A percentile compares a stretch with the other conserved stretches of the same genome.
These are phyloP conservation scores for Trametes polyzona DNA, from an alignment of 1,284 basidiomycete genomes.

Conservation along the genomic window DNA sequence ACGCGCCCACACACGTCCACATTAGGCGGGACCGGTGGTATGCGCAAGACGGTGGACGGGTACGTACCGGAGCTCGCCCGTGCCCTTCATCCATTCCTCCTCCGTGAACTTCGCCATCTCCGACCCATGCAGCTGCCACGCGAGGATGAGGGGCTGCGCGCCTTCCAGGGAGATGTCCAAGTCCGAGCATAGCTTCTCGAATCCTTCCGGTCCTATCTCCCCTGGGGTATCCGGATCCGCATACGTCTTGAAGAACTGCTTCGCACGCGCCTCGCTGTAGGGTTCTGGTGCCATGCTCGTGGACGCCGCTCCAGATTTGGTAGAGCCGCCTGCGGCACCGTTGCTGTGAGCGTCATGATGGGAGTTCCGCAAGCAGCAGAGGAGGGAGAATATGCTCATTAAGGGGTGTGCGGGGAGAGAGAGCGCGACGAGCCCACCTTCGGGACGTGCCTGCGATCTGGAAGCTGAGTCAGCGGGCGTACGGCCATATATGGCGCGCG, in stretches of 20 bases:
- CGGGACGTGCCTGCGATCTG: conserved; percentile 15
- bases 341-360: conserved; percentile 11
- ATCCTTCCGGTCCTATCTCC: conserved; percentile 68
- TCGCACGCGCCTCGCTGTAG: conserved; percentile 54
- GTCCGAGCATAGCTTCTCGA: conserved; percentile 67
- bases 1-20: too few species aligned
- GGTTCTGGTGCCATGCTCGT: conserved; percentile 39
- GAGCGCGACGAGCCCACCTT: conserved; percentile 11
- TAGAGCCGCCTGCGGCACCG: background rate
- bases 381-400: conserved; percentile 28
- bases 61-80: conserved; percentile 58
- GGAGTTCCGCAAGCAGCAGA: conserved; percentile 26
- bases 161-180: conserved; percentile 71
- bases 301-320: conserved; percentile 13
- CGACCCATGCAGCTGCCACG: conserved; percentile 69
- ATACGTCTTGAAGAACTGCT: conserved; percentile 63
- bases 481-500: conserved; percentile 8
- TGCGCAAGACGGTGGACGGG: background rate
- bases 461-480: conserved; percentile 26
- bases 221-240: conserved; percentile 60
- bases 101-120: conserved; percentile 72
- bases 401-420: conserved; percentile 14
- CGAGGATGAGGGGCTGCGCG: conserved; percentile 65
- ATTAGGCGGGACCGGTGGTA: too few species aligned
- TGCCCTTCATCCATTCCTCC: conserved; percentile 70